A percentile compares a stretch with the other conserved stretches of the same genome.
Evolutionary conservation across 2,329 filamentous ascomycete species (phyloP).

Genomic region (Bipolaris oryzae): DNA sequence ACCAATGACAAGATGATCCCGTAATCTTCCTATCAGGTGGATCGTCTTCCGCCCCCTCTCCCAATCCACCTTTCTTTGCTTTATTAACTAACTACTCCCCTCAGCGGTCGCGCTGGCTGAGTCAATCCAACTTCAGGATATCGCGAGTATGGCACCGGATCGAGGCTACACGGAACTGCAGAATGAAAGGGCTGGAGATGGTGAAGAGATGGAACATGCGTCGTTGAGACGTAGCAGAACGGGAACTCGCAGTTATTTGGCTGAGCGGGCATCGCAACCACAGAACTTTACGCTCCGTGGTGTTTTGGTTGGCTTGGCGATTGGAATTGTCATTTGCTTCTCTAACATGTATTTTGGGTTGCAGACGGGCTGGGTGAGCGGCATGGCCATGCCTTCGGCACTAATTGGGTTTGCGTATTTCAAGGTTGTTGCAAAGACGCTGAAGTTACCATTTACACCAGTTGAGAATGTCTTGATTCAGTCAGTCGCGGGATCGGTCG

Average conservation of each 20-base stretch:
- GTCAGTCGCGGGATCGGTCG: constrained; percentile 92
- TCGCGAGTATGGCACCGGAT: constrained; percentile 43
- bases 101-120: constrained; percentile 24
- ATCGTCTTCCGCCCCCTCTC: neutral
- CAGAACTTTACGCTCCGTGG: constrained; percentile 86
- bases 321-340: constrained; percentile 91
- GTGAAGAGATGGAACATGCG: constrained; percentile 24
- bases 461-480: constrained; percentile 97
- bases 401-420: constrained; percentile 95
- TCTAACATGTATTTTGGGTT: constrained; percentile 99
- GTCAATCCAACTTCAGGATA: constrained; percentile 27
- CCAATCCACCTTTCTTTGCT: neutral
- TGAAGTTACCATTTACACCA: constrained; percentile 84
- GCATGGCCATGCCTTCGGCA: constrained; percentile 96
- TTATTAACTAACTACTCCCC: neutral
- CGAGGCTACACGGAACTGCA: constrained; percentile 34
- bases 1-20: constrained; percentile 7
- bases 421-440: constrained; percentile 73
- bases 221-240: constrained; percentile 24
- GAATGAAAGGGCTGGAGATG: constrained; percentile 29
- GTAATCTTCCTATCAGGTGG: constrained; percentile 15
- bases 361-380: constrained; percentile 82
- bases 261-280: constrained; percentile 48
- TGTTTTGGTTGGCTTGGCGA: constrained; percentile 76
- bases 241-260: constrained; percentile 31